Evolutionary conservation across 805 yeast species (phyloP).

Genomic region (Saccharomycodes ludwigii): DNA sequence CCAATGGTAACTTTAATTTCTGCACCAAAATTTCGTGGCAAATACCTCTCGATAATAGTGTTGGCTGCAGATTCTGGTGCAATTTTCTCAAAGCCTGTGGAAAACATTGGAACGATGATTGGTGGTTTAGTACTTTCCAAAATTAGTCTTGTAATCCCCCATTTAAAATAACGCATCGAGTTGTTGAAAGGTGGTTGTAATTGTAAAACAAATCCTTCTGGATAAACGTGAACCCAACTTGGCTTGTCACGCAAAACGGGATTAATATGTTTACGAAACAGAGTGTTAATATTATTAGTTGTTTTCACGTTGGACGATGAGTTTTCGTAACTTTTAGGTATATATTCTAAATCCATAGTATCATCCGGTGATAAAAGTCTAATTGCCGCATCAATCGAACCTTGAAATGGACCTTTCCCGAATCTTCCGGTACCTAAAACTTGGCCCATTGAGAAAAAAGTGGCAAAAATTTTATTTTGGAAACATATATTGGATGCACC

Average conservation of each 20-base stretch:
- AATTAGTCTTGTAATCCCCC: slow-evolving; percentile 85
- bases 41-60: slow-evolving; percentile 39
- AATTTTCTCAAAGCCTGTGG: slow-evolving; percentile 76
- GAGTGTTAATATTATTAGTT: neutral
- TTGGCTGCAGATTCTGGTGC: slow-evolving; percentile 63
- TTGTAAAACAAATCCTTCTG: slow-evolving; percentile 91
- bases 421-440: slow-evolving; percentile 78
- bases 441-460: slow-evolving; percentile 78
- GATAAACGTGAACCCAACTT: slow-evolving; percentile 89
- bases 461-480: slow-evolving; percentile 34
- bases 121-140: slow-evolving; percentile 79
- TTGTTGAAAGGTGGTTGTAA: slow-evolving; percentile 63
- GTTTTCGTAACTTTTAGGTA: slow-evolving; percentile 13
- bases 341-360: slow-evolving; percentile 32
- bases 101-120: slow-evolving; percentile 73
- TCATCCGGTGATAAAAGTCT: slow-evolving; percentile 71
- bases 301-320: neutral
- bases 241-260: slow-evolving; percentile 55
- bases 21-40: slow-evolving; percentile 55
- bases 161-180: slow-evolving; percentile 88
- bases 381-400: slow-evolving; percentile 76
- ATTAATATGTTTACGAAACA: slow-evolving; percentile 24
- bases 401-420: slow-evolving; percentile 90
- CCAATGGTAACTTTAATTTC: slow-evolving; percentile 65
- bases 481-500: slow-evolving; percentile 92